phyloP scores from a whole-genome alignment of 345 rosid species.

The Ceriops zippeliana region DNA sequence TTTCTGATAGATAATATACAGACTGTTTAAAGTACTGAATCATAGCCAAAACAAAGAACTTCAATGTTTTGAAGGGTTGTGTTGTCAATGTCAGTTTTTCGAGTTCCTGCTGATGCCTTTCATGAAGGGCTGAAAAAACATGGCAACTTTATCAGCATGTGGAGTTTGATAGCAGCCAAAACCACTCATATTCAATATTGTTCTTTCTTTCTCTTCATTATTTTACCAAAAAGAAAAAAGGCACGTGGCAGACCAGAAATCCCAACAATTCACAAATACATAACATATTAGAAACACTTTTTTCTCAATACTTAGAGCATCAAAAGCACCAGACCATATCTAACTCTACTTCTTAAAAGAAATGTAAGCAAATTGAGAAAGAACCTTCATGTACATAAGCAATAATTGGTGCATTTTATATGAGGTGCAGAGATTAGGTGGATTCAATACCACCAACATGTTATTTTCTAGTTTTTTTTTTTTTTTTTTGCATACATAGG shows the following conservation, averaged over 20 bases:
- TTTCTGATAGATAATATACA: conserved; percentile 50
- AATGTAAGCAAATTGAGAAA: not conserved
- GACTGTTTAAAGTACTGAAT: conserved; percentile 52
- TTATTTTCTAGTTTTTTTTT: no score
- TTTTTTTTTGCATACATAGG: not conserved
- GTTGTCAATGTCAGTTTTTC: conserved; percentile 64
- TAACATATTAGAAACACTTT: not conserved
- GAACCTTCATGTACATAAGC: not conserved
- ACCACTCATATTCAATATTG: not conserved
- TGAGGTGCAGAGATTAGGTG: no score
- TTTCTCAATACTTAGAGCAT: not conserved
- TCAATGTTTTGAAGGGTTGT: conserved; percentile 77
- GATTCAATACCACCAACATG: no score
- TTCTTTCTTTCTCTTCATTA: no score
- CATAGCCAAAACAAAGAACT: conserved; percentile 59
- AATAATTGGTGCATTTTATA: no score
- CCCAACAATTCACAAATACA: not conserved
- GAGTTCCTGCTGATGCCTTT: conserved; percentile 65
- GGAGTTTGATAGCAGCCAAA: not conserved
- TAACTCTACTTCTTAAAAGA: not conserved
- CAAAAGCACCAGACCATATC: not conserved
- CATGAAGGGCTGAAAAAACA: conserved; percentile 45
- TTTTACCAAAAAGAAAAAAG: not conserved
- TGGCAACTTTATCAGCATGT: not conserved
- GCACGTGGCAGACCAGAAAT: not conserved